Conservation (phyloP, 768 basidiomycete genomes). For the Arthromyces matolae region DNA sequence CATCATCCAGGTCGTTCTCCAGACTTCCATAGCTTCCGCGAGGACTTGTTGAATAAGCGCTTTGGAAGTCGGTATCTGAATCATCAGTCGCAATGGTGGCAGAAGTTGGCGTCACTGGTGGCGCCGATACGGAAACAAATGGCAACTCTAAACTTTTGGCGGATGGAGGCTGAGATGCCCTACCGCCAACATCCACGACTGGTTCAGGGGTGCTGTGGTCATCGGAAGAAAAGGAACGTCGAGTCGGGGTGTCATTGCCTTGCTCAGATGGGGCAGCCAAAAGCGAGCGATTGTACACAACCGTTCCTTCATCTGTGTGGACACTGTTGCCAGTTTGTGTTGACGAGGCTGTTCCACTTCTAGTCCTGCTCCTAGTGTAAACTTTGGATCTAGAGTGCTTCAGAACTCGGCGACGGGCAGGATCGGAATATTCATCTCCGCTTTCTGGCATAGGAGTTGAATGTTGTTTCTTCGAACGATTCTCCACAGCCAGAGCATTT, state of each 20-base stretch:
- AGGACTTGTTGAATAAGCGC: constrained; percentile 77
- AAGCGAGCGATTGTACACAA: constrained; percentile 23
- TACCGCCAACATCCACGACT: constrained; percentile 26
- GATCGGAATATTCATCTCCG: constrained; percentile 54
- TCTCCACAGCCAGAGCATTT: constrained; percentile 64
- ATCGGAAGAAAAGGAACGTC: constrained; percentile 34
- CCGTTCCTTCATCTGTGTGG: constrained; percentile 26
- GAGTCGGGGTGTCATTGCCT: constrained; percentile 39
- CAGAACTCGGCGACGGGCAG: constrained; percentile 40
- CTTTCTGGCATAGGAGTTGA: constrained; percentile 41
- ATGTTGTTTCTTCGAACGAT: constrained; percentile 39
- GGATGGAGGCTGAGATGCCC: constrained; percentile 23
- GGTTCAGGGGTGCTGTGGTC: constrained; percentile 32
- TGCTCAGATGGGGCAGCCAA: constrained; percentile 31
- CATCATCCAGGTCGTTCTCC: constrained; percentile 28
- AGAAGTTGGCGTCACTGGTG: constrained; percentile 15
- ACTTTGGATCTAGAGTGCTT: constrained; percentile 29
- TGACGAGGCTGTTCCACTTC: constrained; percentile 66
- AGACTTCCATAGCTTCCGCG: constrained; percentile 61
- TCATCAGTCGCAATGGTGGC: constrained; percentile 49
- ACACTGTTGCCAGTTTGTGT: constrained; percentile 42
- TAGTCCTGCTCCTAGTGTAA: constrained; percentile 39
- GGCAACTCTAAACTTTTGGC: constrained; percentile 3
- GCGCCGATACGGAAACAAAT: constrained; percentile 18
- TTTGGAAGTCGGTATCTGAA: constrained; percentile 84